Percentiles rank a stretch among this genome's conserved stretches.
Conservation (phyloP, 2,329 filamentous ascomycete species). For the Curvularia eragrostidis region DNA sequence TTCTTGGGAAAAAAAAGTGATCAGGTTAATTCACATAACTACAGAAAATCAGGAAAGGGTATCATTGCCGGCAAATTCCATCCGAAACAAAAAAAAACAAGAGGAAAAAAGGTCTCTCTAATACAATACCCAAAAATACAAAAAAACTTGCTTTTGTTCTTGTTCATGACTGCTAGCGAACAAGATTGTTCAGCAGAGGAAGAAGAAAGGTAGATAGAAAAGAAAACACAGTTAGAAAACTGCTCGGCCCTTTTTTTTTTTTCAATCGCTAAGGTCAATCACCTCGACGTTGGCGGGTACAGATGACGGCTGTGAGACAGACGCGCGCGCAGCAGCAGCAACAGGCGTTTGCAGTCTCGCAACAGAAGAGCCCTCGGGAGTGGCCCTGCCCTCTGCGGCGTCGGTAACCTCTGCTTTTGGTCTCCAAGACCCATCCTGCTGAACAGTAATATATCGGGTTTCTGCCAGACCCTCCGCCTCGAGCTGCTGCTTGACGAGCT, state of each 20-base stretch:
- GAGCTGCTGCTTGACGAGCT: slow-evolving; percentile 65
- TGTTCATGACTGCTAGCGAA: background rate
- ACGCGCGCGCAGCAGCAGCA: background rate
- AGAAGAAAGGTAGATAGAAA: background rate
- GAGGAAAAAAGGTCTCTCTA: background rate
- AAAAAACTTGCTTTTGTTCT: background rate
- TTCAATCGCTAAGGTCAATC: slow-evolving; percentile 24
- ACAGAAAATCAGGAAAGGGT: background rate
- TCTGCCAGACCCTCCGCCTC: slow-evolving; percentile 56
- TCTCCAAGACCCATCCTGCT: slow-evolving; percentile 70
- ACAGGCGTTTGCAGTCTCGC: background rate
- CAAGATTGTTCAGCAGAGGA: background rate
- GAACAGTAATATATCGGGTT: slow-evolving; percentile 68
- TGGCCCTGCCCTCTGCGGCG: slow-evolving; percentile 14
- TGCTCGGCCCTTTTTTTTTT: too few relatives aligned
- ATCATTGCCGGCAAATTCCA: background rate
- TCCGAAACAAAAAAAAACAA: background rate
- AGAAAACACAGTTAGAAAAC: too few relatives aligned
- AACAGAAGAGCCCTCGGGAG: background rate
- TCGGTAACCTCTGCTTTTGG: slow-evolving; percentile 51
- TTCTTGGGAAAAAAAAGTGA: too few relatives aligned
- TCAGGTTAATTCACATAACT: too few relatives aligned
- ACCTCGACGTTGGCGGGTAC: slow-evolving; percentile 8
- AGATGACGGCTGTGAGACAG: background rate
- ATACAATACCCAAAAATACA: background rate